Evolutionary conservation across 2,329 filamentous ascomycete species (phyloP).

Genomic region (Arthrobotrys sphaeroides): DNA sequence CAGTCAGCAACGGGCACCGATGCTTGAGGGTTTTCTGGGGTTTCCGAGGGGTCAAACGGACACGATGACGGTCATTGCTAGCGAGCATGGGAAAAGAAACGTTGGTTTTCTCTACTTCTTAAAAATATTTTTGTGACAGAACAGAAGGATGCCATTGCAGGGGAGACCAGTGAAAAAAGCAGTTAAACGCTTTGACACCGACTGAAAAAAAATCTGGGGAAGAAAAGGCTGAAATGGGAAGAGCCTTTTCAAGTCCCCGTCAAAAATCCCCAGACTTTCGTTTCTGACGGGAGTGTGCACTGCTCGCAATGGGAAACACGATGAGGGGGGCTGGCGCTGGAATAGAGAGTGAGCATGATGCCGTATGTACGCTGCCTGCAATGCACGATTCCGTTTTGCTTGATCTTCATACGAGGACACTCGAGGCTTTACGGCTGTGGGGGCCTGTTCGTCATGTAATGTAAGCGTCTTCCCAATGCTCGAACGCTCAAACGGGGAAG

Average conservation of each 20-base stretch:
- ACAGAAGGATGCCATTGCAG: conserved; percentile 24
- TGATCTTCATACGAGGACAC: background rate
- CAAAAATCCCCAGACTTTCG: conserved; percentile 9
- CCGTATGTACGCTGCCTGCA: conserved; percentile 23
- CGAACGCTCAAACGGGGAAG: conserved; percentile 1
- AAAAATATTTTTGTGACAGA: conserved; percentile 9
- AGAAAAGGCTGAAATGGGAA: conserved; percentile 50
- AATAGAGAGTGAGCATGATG: conserved; percentile 12
- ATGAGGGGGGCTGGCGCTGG: conserved; percentile 14
- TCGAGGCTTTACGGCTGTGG: conserved; percentile 26
- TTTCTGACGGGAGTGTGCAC: background rate
- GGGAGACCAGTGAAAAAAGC: conserved; percentile 19
- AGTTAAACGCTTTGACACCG: conserved; percentile 40
- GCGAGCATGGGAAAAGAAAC: conserved; percentile 14
- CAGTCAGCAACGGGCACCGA: conserved; percentile 26
- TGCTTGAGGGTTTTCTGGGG: conserved; percentile 29
- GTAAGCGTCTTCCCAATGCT: conserved; percentile 8
- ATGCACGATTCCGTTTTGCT: conserved; percentile 38
- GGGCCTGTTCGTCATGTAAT: conserved; percentile 27
- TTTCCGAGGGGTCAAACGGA: conserved; percentile 22
- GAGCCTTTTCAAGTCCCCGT: background rate
- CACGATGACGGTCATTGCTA: conserved; percentile 17
- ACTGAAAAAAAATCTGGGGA: conserved; percentile 46
- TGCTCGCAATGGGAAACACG: background rate
- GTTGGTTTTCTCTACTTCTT: background rate